phyloP scores from a whole-genome alignment of 352 stramenopile genomes.

The Peronospora belbahrii region DNA sequence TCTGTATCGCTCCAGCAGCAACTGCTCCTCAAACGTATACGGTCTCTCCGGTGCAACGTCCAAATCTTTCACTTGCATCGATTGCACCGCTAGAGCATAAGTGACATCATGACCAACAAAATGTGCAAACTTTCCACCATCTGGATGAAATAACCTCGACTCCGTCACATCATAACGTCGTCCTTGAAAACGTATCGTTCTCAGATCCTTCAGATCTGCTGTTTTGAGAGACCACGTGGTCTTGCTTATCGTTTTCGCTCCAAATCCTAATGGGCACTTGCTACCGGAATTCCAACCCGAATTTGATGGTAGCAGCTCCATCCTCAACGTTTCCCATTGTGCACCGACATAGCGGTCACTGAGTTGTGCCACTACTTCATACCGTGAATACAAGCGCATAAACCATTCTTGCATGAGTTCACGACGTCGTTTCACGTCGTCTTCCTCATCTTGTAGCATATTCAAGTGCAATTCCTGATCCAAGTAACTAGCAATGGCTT shows the following conservation, averaged over 20 bases:
- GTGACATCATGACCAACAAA: slow-evolving; percentile 63
- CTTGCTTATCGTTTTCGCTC: slow-evolving; percentile 23
- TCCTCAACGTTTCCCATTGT: slow-evolving; percentile 38
- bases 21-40: slow-evolving; percentile 54
- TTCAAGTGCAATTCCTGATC: slow-evolving; percentile 27
- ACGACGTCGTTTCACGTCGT: slow-evolving; percentile 15
- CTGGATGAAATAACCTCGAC: slow-evolving; percentile 38
- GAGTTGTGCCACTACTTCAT: slow-evolving; percentile 37
- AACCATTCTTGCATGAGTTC: slow-evolving; percentile 50
- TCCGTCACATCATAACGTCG: slow-evolving; percentile 45
- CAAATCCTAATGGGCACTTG: slow-evolving; percentile 61
- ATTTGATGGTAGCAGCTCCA: slow-evolving; percentile 27
- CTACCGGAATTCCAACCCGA: slow-evolving; percentile 11
- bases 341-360: slow-evolving; percentile 35
- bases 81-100: slow-evolving; percentile 42
- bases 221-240: slow-evolving; percentile 10
- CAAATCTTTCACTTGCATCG: slow-evolving; percentile 29
- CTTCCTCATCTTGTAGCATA: slow-evolving; percentile 17
- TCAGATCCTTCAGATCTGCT: slow-evolving; percentile 18
- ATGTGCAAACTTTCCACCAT: slow-evolving; percentile 32
- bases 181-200: slow-evolving; percentile 47
- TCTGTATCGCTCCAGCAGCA: slow-evolving; percentile 48
- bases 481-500: slow-evolving; percentile 29
- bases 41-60: slow-evolving; percentile 25
- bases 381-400: slow-evolving; percentile 39